Evolutionary conservation across 2,329 filamentous ascomycete species (phyloP).

Genomic region (Talaromyces sp.): DNA sequence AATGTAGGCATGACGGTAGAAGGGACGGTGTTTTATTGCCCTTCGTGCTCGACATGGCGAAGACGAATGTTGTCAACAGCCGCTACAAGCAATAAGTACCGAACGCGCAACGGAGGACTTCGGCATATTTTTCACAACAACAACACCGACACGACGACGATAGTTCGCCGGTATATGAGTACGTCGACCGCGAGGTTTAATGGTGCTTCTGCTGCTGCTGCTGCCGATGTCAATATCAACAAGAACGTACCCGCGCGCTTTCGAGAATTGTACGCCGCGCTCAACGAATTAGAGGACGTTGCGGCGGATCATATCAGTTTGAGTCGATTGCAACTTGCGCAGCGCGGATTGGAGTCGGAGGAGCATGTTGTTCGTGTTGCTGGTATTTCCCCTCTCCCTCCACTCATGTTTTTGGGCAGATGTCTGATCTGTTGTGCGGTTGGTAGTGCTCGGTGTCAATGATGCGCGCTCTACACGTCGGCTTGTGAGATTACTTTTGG

Average conservation of each 20-base stretch:
- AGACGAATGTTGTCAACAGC: constrained; percentile 30
- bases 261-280: constrained; percentile 52
- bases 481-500: constrained; percentile 66
- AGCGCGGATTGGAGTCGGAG: constrained; percentile 55
- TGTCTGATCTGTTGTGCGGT: neutral
- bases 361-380: constrained; percentile 56
- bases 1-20: constrained; percentile 15
- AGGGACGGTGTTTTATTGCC: constrained; percentile 34
- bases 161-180: constrained; percentile 6
- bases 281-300: constrained; percentile 51
- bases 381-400: constrained; percentile 31
- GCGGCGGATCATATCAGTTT: constrained; percentile 57
- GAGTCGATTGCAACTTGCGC: constrained; percentile 58
- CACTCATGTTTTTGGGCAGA: neutral
- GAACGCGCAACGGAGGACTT: constrained; percentile 12
- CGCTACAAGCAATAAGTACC: neutral
- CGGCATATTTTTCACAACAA: constrained; percentile 1
- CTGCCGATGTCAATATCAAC: constrained; percentile 49
- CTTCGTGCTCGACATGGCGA: constrained; percentile 37
- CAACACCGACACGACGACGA: neutral
- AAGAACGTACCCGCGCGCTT: constrained; percentile 52
- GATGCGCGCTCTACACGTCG: constrained; percentile 51
- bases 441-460: constrained; percentile 49
- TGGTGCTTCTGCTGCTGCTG: constrained; percentile 36
- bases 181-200: constrained; percentile 14